Percentiles rank a stretch among this genome's conserved stretches.
Evolutionary conservation across 805 yeast species (phyloP).

Genomic region (Wickerhamomyces kurtzmanii): DNA sequence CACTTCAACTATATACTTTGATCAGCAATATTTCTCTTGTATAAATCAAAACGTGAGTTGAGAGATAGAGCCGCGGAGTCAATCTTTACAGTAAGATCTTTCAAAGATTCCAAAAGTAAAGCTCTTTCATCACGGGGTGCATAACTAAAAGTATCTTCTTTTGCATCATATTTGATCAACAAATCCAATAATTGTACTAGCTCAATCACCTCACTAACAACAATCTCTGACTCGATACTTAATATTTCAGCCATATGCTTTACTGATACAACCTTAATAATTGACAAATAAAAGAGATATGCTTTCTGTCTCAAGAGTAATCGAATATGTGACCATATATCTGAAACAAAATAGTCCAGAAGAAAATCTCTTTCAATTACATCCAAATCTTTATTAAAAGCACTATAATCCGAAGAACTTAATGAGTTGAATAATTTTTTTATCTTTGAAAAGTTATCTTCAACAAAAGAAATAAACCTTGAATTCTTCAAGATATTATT

Average conservation of each 20-base stretch:
- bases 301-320: conserved; percentile 19
- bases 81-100: no score
- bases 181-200: no score
- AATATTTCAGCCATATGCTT: conserved; percentile 13
- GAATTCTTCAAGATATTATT: conserved; percentile 9
- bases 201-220: no score
- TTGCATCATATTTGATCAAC: no score
- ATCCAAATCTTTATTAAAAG: conserved; percentile 9
- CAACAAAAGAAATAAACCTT: conserved; percentile 9
- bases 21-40: no score
- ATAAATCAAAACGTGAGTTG: no score
- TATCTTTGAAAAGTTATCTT: conserved; percentile 11
- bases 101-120: no score
- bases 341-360: conserved; percentile 13
- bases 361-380: conserved; percentile 5
- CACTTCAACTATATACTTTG: no score
- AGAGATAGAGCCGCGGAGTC: no score
- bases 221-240: conserved; percentile 6
- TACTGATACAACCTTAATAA: conserved; percentile 14
- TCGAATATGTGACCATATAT: conserved; percentile 14
- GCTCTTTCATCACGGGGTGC: no score
- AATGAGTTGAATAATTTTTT: conserved; percentile 14
- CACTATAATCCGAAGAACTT: conserved; percentile 16
- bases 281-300: conserved; percentile 21
- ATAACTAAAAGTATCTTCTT: no score